Evolutionary conservation across 768 basidiomycete genomes (phyloP).

Genomic region (Tylopilus vinaceipallidus): DNA sequence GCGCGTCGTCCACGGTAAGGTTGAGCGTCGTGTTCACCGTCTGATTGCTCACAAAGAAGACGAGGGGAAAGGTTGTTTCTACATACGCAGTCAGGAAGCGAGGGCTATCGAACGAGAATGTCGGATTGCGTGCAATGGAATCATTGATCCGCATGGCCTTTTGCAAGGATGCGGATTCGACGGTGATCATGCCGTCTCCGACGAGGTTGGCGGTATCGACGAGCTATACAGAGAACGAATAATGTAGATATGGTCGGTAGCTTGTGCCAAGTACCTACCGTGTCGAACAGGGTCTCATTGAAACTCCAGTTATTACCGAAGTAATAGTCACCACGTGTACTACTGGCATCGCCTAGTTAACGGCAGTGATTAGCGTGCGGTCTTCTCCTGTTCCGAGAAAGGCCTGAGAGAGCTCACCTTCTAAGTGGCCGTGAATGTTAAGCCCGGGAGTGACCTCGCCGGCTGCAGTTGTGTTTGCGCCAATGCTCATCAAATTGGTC

Average conservation of each 20-base stretch:
- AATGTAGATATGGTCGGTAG: not conserved
- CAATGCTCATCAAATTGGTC: constrained; percentile 27
- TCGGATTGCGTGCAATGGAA: constrained; percentile 26
- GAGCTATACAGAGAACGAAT: constrained; percentile 10
- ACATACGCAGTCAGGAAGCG: constrained; percentile 21
- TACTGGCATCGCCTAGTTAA: constrained; percentile 18
- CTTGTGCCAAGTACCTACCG: constrained; percentile 7
- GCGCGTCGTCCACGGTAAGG: constrained; percentile 12
- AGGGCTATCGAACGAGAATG: constrained; percentile 20
- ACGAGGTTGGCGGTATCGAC: constrained; percentile 16
- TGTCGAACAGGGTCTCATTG: constrained; percentile 26
- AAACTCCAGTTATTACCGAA: constrained; percentile 25
- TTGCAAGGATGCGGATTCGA: constrained; percentile 22
- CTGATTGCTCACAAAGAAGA: constrained; percentile 26
- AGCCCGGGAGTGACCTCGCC: constrained; percentile 6
- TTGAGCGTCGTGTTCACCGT: constrained; percentile 17
- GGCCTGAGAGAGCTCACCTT: constrained; percentile 6
- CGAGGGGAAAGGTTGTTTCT: constrained; percentile 22
- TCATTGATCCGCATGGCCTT: constrained; percentile 25
- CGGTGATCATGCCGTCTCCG: constrained; percentile 16
- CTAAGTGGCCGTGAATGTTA: constrained; percentile 23
- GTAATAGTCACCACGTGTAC: constrained; percentile 23
- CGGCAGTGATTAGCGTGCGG: not conserved
- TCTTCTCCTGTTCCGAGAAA: not conserved
- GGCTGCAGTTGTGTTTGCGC: constrained; percentile 17